Evolutionary conservation across 2,329 filamentous ascomycete genomes (phyloP), one percentile per base, ranked within the genome.

Genomic region (Ophiocordyceps robertsii): DNA sequence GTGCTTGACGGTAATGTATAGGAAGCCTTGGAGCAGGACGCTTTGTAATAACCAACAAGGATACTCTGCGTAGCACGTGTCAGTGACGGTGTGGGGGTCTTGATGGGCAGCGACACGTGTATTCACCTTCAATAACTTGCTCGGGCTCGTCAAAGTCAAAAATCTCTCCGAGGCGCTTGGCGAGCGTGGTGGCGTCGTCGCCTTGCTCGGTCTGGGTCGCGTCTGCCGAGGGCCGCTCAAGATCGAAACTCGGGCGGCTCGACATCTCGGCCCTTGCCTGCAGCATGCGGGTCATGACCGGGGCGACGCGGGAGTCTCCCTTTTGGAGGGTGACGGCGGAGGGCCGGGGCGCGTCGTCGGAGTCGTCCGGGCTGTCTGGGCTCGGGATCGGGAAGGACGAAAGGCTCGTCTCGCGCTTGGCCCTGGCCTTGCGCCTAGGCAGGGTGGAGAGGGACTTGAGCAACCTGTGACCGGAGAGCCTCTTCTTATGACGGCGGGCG

Each of bases 1-100:
- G 58, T 98, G 92, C 52, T 82, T 84, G 47, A 83, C 72, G 0
- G 92, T 96, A 55, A 98, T 85, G 64, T 96, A 96, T 73, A 98
- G 82, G 59, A 92, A 95, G 6, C 92, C 92, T 57, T 95, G 88
- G 9, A 96, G 72, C 29, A 96, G 68, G 37, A 95, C 87, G 56
- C 84, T 95, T 59, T 95, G 88, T 30, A 96, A 66, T 33, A 96
- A 67, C 80, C 87, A 95, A 64, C 90, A 96, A 9, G 88, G 84
- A 58, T 93, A 95, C 66, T 96, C 90, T 77, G 59, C 3, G 12
- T 6, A 30, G 19, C 40, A 13, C 30, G 38, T 13, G 30, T 29
- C 24, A 27, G 14, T 2, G 31, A 30, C 13, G 6, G 14, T 14
- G 41, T 12, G 13, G 9, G 24, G 13, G 11, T 14, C 21, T 30